Conservation (phyloP, 2,329 filamentous ascomycete species). For the Botryotinia calthae region DNA sequence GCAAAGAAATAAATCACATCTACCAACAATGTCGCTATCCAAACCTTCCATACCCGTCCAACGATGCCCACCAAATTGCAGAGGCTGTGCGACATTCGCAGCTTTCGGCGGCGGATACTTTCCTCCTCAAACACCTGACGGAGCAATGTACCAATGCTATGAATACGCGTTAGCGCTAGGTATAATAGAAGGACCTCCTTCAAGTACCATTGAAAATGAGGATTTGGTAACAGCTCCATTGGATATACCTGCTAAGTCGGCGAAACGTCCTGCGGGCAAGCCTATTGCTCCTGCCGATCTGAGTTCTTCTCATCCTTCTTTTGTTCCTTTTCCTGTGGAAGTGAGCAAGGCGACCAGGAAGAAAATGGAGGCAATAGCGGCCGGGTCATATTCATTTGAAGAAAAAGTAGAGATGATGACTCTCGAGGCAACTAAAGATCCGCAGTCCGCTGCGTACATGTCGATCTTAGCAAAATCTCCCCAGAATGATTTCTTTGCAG, state of each 20-base stretch:
- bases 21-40: conserved; percentile 4
- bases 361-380: background rate
- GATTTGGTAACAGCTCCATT: background rate
- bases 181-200: background rate
- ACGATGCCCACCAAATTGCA: conserved; percentile 4
- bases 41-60: conserved; percentile 7
- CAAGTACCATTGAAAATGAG: background rate
- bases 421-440: background rate
- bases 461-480: background rate
- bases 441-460: background rate
- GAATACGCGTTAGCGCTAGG: background rate
- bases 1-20: background rate
- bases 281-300: background rate
- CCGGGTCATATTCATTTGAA: background rate
- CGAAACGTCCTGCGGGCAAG: background rate
- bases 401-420: background rate
- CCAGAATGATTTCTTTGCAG: background rate
- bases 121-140: background rate
- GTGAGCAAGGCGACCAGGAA: background rate
- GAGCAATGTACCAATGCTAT: background rate
- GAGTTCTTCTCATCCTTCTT: background rate
- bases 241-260: background rate
- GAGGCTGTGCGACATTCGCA: conserved; percentile 5
- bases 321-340: background rate
- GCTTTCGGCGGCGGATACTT: conserved; percentile 4